Percentiles rank a stretch among this genome's conserved stretches.
Conservation (phyloP, 225 moss, liverwort and hornwort genomes). For the Lunularia cruciata region DNA sequence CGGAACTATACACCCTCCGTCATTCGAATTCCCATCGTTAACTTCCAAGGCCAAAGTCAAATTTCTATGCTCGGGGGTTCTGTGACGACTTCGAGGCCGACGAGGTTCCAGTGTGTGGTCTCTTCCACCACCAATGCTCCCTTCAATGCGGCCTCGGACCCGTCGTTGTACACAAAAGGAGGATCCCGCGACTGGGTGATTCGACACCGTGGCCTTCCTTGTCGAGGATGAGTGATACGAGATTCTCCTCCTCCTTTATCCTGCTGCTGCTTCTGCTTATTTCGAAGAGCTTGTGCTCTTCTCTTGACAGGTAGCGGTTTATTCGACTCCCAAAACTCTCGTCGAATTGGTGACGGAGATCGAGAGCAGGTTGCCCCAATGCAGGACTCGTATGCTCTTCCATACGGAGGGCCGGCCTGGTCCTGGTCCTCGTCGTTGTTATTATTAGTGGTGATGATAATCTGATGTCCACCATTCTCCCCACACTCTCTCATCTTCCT, state of each 20-base stretch:
- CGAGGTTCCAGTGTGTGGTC: constrained; percentile 17
- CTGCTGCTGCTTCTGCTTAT: background rate
- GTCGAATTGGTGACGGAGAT: constrained; percentile 39
- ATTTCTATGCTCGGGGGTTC: background rate
- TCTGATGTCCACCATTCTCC: background rate
- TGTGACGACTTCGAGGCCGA: background rate
- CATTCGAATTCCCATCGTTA: no score
- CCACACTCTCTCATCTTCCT: constrained; percentile 33
- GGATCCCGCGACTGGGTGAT: constrained; percentile 17
- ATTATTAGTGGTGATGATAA: background rate
- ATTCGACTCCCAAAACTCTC: constrained; percentile 50
- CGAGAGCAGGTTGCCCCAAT: constrained; percentile 40
- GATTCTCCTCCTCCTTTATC: background rate
- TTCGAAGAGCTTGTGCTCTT: constrained; percentile 17
- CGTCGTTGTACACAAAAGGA: constrained; percentile 29
- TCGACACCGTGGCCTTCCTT: background rate
- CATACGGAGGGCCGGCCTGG: background rate
- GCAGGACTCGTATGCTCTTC: constrained; percentile 50
- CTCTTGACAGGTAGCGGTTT: constrained; percentile 25
- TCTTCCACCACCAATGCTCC: background rate
- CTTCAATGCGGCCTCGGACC: background rate
- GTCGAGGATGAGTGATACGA: constrained; percentile 3
- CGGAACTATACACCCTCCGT: no score
- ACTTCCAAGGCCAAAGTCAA: constrained; percentile 26
- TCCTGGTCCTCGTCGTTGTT: background rate